Base-by-base conservation (phyloP, 163 green algal genomes). In the Scenedesmus sp. region DNA sequence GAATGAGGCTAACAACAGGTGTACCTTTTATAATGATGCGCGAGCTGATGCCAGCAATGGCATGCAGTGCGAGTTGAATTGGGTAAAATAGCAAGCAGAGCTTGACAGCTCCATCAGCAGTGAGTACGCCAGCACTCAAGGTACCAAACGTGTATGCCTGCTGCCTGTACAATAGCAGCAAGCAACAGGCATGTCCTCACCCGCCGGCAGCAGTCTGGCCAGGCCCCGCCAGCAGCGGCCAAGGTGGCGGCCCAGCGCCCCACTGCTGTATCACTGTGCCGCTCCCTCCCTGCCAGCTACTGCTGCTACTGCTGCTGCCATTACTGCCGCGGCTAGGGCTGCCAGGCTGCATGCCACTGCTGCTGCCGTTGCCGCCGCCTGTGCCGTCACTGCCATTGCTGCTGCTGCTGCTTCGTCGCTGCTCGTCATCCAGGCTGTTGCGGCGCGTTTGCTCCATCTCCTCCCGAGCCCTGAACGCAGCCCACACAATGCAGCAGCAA, bases 391-490 rank as follows among this genome's bases (percentile, higher is more conserved):
- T 80, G 76, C 89, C 91, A 78, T 46, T 81, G 43, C 73, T 79
- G 86, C 46, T 56, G 12, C 53, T 85, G 80, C 13, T 81, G 59
- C 40, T 73, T 44, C 42, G 72, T 20, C 81, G 83, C 73, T 92
- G 76, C 10, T 92, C 93, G 72, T 94, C 93, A 12, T 93, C 84
- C 76, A 91, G 37, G 20, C 22, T 89, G 42, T 85, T 81, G 20
- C 91, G 87, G 10, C 26, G 22, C 53, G 73, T 43, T 70, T 94
- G 85, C 73, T 94, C 93, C 81, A 93, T 91, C 82, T 94, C 92
- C 82, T 96, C 94, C 24, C 87, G 87, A 18, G 87, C 87, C 78
- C 87, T 91, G 87, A 40, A 70, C 18, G 40, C 85, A 89, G 51
- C 1, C 3, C 30, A 37, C 3, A 22, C 65, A 78, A 22, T 78